Evolutionary conservation across 208 protist species (phyloP).

Genomic region (Trypanosoma vivax): DNA sequence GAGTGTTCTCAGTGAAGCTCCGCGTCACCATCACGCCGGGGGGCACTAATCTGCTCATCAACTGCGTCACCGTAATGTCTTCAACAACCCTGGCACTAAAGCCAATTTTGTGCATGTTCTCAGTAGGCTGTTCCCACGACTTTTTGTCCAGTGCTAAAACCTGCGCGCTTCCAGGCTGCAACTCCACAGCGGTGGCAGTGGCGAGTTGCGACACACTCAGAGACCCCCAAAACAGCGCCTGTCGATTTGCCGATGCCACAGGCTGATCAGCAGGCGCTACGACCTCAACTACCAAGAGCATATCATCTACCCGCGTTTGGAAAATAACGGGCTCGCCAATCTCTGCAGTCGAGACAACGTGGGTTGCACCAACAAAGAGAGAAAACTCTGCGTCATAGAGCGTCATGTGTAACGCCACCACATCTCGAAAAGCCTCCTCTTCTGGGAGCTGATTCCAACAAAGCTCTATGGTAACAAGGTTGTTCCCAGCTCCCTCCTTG

Average conservation of each 20-base stretch:
- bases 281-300: conserved; percentile 67
- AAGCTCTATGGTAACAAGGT: conserved; percentile 34
- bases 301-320: conserved; percentile 27
- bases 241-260: conserved; percentile 21
- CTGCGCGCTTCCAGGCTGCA: conserved; percentile 65
- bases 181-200: conserved; percentile 2
- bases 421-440: conserved; percentile 9
- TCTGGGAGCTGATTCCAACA: conserved; percentile 19
- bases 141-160: conserved; percentile 50
- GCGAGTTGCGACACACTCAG: conserved; percentile 27
- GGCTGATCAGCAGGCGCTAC: conserved; percentile 22
- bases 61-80: conserved; percentile 28
- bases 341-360: conserved; percentile 25
- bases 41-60: conserved; percentile 70
- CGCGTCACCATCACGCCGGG: conserved; percentile 71
- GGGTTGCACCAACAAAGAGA: conserved; percentile 69
- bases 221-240: conserved; percentile 58
- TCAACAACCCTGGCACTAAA: conserved; percentile 28
- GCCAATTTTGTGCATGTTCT: conserved; percentile 14
- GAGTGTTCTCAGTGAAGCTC: conserved; percentile 56
- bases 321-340: conserved; percentile 49
- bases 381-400: conserved; percentile 52
- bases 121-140: conserved; percentile 45
- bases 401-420: conserved; percentile 54
- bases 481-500: conserved; percentile 24